Evolutionary conservation across 2,329 filamentous ascomycete species (phyloP), one percentile per base, ranked within the genome.

Genomic region (Neonectria hederae): DNA sequence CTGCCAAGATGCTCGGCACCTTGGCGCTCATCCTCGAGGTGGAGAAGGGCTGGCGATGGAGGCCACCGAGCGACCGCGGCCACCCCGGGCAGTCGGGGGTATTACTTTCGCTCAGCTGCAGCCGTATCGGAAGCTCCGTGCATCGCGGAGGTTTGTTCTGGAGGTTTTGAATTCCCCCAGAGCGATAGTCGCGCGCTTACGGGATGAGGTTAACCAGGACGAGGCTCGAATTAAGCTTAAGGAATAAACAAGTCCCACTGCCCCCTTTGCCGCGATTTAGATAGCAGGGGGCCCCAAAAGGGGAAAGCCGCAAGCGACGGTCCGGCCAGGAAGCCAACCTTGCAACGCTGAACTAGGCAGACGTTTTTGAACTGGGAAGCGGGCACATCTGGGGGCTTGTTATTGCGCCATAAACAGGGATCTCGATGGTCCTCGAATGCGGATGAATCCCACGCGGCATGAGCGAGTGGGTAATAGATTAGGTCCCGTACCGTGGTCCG

Each of bases 1-100:
- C 64, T 69, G 69, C 69, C 69, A 70, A 70, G 69, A n/a, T 56
- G 58, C 62, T 64, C 19, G 57, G 66, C 54, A 55, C 62, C 69
- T 70, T 71, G 69, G 69, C 69, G 58, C 13, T 67, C 55, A 57
- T 26, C 56, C 35, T 26, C 24, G 59, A 42, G 45, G 28, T 56
- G 67, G 30, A 49, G 49, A 43, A 59, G 35, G 40, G 32, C 28
- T 48, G 54, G 54, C 11, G 19, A 54, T 58, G 58, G 40, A 56
- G 24, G 26, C 57, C n/a, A 65, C 21, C 19, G 42, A 48, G 45
- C 45, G 45, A 10, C 45, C 22, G 22, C 35, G 24, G 11, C 24
- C 53, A 42, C 43, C 48, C 10, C 55, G 42, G 43, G 60, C 42
- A 51, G 21, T 22, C 42, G 49, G 40, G 22, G 13, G n/a, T n/a